phyloP scores from a whole-genome alignment of 805 yeast genomes.

The Candida incommunis region DNA sequence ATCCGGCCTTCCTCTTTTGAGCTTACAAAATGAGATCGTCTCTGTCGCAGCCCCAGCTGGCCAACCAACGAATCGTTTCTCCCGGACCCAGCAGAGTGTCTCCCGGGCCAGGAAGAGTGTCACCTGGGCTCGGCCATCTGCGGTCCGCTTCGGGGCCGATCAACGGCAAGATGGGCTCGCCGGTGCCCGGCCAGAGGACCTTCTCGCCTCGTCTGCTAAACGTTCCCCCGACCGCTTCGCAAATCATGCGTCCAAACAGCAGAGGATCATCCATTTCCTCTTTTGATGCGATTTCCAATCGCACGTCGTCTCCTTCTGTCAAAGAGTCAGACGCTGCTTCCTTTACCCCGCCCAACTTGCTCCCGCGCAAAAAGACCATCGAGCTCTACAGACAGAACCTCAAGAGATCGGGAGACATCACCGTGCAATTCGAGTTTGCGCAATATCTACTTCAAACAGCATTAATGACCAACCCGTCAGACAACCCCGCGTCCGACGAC shows the following conservation, averaged over 20 bases:
- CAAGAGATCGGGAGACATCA: constrained; percentile 71
- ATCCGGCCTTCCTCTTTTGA: too few species aligned
- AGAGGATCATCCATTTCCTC: neutral
- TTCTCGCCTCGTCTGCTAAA: too few species aligned
- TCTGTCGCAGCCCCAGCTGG: too few species aligned
- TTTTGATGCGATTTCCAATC: neutral
- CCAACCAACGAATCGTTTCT: too few species aligned
- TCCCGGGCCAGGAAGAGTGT: neutral
- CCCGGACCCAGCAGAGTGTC: neutral
- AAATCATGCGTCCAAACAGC: neutral
- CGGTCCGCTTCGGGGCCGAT: too few species aligned
- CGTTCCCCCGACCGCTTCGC: too few species aligned
- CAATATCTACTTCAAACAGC: constrained; percentile 84
- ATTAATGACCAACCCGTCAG: constrained; percentile 20
- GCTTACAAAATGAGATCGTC: too few species aligned
- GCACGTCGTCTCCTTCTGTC: neutral
- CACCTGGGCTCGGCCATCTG: too few species aligned
- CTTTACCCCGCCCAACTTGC: constrained; percentile 20
- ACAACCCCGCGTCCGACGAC: neutral
- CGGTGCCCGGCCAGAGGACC: too few species aligned
- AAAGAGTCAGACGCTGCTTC: neutral
- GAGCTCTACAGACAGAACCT: constrained; percentile 82
- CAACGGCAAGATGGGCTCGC: too few species aligned
- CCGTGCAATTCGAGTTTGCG: constrained; percentile 79
- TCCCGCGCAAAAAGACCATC: constrained; percentile 70